Evolutionary conservation across 2,329 filamentous ascomycete genomes (phyloP), one percentile per base, ranked within the genome.

Genomic region (Apiospora kogelbergensis): DNA sequence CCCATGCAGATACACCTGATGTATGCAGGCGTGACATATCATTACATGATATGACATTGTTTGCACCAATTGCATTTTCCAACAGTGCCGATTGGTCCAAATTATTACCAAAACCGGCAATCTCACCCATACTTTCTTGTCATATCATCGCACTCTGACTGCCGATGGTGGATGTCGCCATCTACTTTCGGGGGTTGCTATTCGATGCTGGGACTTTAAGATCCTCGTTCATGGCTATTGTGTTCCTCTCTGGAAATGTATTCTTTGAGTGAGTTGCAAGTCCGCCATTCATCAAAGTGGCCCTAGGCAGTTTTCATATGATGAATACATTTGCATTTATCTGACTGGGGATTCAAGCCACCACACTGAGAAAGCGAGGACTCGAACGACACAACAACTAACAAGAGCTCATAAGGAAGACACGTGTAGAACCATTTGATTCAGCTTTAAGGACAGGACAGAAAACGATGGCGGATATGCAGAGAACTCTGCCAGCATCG

Each of bases 401-500:
- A 48, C 4, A 1, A 48, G 45, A 42, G 10, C 1, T 13, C 13
- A 3, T 42, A 13, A 2, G 11, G 40, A 42, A n/a, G n/a, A n/a
- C n/a, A n/a, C n/a, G n/a, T n/a, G n/a, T n/a, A n/a, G n/a, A n/a
- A n/a, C n/a, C n/a, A n/a, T n/a, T n/a, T n/a, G n/a, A n/a, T n/a
- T n/a, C n/a, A n/a, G n/a, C 13, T 6, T 37, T 42, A 2, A 15
- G n/a, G 20, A 5, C 13, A 11, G 15, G 5, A 53, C 3, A 67
- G 9, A 40, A 17, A 20, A 41, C 30, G 22, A 67, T 67, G 65
- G 20, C 44, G 13, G 17, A 24, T 48, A 17, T 67, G 9, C 41
- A 46, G 41, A 67, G 37, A 24, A 67, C 44, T 13, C 65, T 67
- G 20, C 65, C 65, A 57, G 65, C 65, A 24, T 67, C 65, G 0